phyloP scores from a whole-genome alignment of 371 early-diverging fungal genomes.

The Zancudomyces culisetae region DNA sequence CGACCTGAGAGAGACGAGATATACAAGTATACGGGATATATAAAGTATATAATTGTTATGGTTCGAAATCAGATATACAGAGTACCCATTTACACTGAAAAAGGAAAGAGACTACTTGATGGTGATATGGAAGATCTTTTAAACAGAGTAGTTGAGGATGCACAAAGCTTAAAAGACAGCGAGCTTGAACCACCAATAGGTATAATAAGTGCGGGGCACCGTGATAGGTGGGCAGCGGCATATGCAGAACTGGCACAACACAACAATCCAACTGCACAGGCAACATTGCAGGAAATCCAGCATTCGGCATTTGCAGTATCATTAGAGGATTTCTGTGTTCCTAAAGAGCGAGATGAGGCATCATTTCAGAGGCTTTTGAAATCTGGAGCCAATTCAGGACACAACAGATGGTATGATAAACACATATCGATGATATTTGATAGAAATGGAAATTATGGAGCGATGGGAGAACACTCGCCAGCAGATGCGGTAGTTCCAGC shows the following conservation, averaged over 20 bases:
- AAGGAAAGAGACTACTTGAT: constrained; percentile 26
- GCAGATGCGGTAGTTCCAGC: constrained; percentile 59
- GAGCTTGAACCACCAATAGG: constrained; percentile 37
- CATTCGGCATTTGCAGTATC: constrained; percentile 1
- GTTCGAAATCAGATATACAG: constrained; percentile 57
- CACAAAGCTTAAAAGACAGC: constrained; percentile 13
- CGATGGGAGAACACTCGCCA: constrained; percentile 71
- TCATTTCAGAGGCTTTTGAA: constrained; percentile 21
- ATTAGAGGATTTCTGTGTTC: constrained; percentile 1
- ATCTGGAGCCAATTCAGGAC: constrained; percentile 37
- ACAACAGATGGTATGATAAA: constrained; percentile 86
- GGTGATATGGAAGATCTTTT: constrained; percentile 49
- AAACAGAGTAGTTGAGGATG: constrained; percentile 25
- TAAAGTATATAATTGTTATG: constrained; percentile 52
- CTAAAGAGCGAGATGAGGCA: constrained; percentile 9
- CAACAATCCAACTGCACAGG: neutral
- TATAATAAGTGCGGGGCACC: constrained; percentile 62
- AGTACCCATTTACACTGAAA: constrained; percentile 34
- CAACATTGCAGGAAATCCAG: neutral
- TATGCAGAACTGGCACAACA: constrained; percentile 25
- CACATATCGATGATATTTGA: constrained; percentile 40
- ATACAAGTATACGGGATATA: constrained; percentile 24
- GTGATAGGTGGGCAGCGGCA: constrained; percentile 58
- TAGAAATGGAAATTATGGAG: constrained; percentile 44
- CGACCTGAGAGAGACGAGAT: constrained; percentile 42